Conservation (phyloP, 163 green algal species). For the Chloromonas sp. region DNA sequence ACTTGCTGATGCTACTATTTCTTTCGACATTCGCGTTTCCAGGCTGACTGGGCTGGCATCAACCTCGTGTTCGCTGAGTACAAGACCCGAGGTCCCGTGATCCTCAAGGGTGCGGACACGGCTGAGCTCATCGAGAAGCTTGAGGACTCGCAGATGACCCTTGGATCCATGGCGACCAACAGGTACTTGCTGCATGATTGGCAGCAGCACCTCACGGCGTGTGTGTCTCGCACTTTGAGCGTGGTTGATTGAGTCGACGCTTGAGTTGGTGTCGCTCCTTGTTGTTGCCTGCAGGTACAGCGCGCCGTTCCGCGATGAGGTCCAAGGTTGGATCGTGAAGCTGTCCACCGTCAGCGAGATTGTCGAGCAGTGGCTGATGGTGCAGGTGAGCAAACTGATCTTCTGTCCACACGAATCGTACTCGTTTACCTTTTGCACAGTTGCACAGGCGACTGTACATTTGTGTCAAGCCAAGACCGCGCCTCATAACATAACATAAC, state of each 20-base stretch:
- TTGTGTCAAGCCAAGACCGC: no score
- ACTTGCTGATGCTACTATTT: no score
- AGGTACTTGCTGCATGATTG: conserved; percentile 12
- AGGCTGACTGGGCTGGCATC: conserved; percentile 67
- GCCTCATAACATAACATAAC: no score
- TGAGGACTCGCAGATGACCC: conserved; percentile 87
- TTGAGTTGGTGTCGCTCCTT: no score
- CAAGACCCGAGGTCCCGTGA: conserved; percentile 81
- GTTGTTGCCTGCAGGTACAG: conserved; percentile 31
- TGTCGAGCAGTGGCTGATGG: conserved; percentile 92
- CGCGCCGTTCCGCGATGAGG: conserved; percentile 72
- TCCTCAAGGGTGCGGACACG: conserved; percentile 85
- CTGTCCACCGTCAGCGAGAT: conserved; percentile 85
- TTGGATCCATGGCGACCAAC: conserved; percentile 89
- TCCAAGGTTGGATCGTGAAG: conserved; percentile 81
- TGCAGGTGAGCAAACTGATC: conserved; percentile 16
- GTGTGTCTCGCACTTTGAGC: no score
- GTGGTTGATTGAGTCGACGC: no score
- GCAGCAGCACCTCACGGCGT: no score
- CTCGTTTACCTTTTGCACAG: no score
- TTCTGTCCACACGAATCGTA: no score
- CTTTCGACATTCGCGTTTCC: conserved; percentile 24
- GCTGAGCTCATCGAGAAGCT: conserved; percentile 91
- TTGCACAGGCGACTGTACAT: no score
- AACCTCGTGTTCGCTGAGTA: conserved; percentile 81